A percentile compares a stretch with the other conserved stretches of the same genome.
Evolutionary conservation across 2,329 filamentous ascomycete genomes (phyloP).

Genomic region (Fusarium pininemorale): DNA sequence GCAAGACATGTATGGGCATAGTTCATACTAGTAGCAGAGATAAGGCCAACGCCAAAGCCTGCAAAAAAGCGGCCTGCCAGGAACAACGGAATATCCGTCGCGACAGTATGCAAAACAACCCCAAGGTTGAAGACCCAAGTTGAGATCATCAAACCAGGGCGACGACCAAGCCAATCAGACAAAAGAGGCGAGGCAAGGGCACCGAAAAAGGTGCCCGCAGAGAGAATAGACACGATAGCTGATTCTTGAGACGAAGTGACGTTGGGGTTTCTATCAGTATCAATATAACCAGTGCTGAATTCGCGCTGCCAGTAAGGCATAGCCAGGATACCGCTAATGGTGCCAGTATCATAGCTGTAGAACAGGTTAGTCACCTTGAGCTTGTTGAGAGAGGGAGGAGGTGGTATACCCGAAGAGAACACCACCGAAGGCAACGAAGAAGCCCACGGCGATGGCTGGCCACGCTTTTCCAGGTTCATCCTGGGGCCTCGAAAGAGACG

Average conservation of each 20-base stretch:
- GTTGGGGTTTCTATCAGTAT: constrained; percentile 37
- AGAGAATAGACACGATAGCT: constrained; percentile 77
- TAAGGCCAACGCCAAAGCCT: constrained; percentile 76
- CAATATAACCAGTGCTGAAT: constrained; percentile 43
- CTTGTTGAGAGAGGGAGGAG: fast-evolving
- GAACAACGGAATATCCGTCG: constrained; percentile 70
- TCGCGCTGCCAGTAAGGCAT: constrained; percentile 57
- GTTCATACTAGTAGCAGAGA: constrained; percentile 69
- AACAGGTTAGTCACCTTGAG: neutral
- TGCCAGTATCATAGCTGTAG: constrained; percentile 65
- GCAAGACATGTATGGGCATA: fast-evolving
- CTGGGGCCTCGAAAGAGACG: neutral
- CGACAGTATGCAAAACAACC: constrained; percentile 71
- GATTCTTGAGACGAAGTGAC: constrained; percentile 66
- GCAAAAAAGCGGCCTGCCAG: constrained; percentile 78
- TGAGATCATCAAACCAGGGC: constrained; percentile 68
- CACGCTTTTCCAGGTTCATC: constrained; percentile 65
- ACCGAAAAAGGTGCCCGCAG: constrained; percentile 80
- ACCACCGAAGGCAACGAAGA: constrained; percentile 54
- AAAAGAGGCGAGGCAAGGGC: constrained; percentile 70
- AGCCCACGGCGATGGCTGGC: constrained; percentile 67
- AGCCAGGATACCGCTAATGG: constrained; percentile 59
- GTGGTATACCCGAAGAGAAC: constrained; percentile 33
- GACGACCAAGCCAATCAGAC: constrained; percentile 72
- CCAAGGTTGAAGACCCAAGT: constrained; percentile 73